Conservation (phyloP, 305 asterid genomes). For the Fraxinus xanthoxyloides region DNA sequence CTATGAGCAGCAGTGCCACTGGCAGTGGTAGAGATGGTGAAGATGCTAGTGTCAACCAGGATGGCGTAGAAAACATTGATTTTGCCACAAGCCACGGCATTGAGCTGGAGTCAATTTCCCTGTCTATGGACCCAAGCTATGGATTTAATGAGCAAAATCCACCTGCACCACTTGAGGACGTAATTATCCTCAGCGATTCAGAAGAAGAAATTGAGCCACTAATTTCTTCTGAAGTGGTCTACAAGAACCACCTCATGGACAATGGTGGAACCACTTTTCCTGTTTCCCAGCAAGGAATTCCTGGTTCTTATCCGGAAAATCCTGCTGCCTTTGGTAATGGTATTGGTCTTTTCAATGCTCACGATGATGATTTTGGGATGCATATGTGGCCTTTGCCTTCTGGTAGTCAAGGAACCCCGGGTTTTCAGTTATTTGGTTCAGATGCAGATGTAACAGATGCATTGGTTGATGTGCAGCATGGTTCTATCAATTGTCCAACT, state of each 20-base stretch:
- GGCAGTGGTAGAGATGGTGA: slow-evolving; percentile 91
- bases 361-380: slow-evolving; percentile 67
- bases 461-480: slow-evolving; percentile 61
- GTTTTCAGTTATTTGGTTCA: slow-evolving; percentile 82
- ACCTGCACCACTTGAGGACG: slow-evolving; percentile 49
- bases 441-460: slow-evolving; percentile 64
- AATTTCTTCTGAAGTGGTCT: slow-evolving; percentile 38
- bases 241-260: slow-evolving; percentile 35
- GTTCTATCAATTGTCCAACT: slow-evolving; percentile 53
- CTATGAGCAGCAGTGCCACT: slow-evolving; percentile 90
- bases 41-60: slow-evolving; percentile 87
- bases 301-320: slow-evolving; percentile 58
- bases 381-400: slow-evolving; percentile 78
- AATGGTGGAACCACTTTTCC: slow-evolving; percentile 45
- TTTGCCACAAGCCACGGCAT: slow-evolving; percentile 52
- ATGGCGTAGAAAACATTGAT: slow-evolving; percentile 60
- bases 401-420: slow-evolving; percentile 62
- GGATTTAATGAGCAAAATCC: slow-evolving; percentile 39
- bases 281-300: slow-evolving; percentile 45
- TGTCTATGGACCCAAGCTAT: slow-evolving; percentile 42
- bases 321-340: slow-evolving; percentile 49
- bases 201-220: slow-evolving; percentile 73
- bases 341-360: slow-evolving; percentile 47
- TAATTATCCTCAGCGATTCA: slow-evolving; percentile 85
- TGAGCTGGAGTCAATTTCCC: slow-evolving; percentile 65